phyloP scores from a whole-genome alignment of 2,329 filamentous ascomycete genomes.

The Penicillium freii region DNA sequence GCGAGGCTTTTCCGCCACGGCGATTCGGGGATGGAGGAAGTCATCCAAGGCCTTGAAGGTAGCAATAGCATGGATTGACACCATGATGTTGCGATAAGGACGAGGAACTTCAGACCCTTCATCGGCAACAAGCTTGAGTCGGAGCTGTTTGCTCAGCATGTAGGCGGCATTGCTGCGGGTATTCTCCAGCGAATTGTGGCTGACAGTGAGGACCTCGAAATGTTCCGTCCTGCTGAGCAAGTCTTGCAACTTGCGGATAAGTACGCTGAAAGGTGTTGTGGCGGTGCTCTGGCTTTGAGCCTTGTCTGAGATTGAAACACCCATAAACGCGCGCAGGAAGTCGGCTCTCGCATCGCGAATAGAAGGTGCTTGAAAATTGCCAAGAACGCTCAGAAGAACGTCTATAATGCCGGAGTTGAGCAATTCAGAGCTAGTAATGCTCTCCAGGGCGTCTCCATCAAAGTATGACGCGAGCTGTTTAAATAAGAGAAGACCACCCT shows the following conservation, averaged over 20 bases:
- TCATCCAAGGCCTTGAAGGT: constrained; percentile 97
- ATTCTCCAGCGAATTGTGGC: constrained; percentile 85
- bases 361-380: constrained; percentile 56
- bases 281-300: constrained; percentile 65
- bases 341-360: constrained; percentile 66
- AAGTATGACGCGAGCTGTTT: constrained; percentile 76
- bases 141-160: constrained; percentile 94
- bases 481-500: constrained; percentile 66
- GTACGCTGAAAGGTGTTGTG: constrained; percentile 80
- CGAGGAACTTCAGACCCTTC: constrained; percentile 83
- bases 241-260: constrained; percentile 94
- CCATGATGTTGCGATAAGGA: constrained; percentile 90
- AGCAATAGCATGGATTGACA: constrained; percentile 96
- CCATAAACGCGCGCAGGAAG: constrained; percentile 93
- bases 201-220: constrained; percentile 95
- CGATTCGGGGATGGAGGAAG: constrained; percentile 88
- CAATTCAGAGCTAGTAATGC: constrained; percentile 92
- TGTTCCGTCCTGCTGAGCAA: constrained; percentile 94
- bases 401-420: constrained; percentile 87
- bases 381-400: constrained; percentile 78
- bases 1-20: constrained; percentile 70
- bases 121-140: constrained; percentile 82
- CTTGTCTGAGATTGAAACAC: constrained; percentile 59
- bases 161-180: constrained; percentile 88
- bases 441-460: constrained; percentile 81